Evolutionary conservation across 306 rosid genomes (phyloP).

Genomic region (Acacia acuminata): DNA sequence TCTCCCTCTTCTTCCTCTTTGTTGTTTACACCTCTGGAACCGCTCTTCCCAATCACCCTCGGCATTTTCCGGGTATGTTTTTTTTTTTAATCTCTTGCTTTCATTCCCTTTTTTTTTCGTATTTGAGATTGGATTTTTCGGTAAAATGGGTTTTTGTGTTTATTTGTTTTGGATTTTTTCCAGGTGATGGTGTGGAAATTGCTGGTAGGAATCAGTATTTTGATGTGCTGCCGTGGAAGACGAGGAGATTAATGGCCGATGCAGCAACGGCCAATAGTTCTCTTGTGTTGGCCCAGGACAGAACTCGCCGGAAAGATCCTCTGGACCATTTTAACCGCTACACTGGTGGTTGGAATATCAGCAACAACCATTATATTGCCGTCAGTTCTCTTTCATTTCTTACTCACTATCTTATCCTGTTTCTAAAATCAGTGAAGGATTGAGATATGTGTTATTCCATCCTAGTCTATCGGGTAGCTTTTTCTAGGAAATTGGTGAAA

Average conservation of each 20-base stretch:
- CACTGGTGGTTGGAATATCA: constrained; percentile 92
- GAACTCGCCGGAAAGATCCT: constrained; percentile 78
- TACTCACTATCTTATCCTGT: neutral
- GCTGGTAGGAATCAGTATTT: constrained; percentile 28
- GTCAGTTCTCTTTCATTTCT: constrained; percentile 44
- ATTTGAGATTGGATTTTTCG: neutral
- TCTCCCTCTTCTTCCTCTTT: constrained; percentile 22
- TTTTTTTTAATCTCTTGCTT: too few species aligned
- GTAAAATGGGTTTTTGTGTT: neutral
- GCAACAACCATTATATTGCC: constrained; percentile 66
- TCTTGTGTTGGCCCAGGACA: constrained; percentile 65
- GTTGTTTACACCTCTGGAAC: constrained; percentile 28
- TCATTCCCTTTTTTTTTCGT: too few species aligned
- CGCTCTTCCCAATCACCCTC: constrained; percentile 22
- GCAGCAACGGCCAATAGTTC: constrained; percentile 39
- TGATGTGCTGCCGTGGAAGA: constrained; percentile 49
- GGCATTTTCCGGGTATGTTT: constrained; percentile 41
- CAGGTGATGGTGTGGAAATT: constrained; percentile 37
- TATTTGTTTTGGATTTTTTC: neutral
- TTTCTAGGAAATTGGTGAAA: neutral
- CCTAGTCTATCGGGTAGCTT: neutral
- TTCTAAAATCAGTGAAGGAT: neutral
- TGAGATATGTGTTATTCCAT: neutral
- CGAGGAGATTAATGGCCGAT: constrained; percentile 65
- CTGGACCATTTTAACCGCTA: constrained; percentile 50